Conservation (phyloP, 495 filamentous ascomycete genomes). For the Bombardia bombarda region DNA sequence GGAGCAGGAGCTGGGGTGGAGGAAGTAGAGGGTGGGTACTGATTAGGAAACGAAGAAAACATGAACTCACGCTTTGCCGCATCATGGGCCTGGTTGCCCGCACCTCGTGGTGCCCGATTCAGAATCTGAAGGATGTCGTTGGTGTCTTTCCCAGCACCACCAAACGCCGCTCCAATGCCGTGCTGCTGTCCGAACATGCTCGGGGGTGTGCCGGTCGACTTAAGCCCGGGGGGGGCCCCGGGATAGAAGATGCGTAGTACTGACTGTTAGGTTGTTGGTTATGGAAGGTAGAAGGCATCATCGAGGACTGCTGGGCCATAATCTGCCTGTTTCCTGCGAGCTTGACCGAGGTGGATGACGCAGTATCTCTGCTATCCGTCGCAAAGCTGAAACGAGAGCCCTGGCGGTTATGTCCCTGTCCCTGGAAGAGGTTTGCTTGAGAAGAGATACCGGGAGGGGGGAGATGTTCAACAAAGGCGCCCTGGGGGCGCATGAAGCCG, state of each 20-base stretch:
- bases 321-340: slow-evolving; percentile 74
- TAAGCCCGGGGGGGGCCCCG: slow-evolving; percentile 93
- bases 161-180: slow-evolving; percentile 55
- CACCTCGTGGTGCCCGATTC: slow-evolving; percentile 48
- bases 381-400: slow-evolving; percentile 85
- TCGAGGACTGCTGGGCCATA: slow-evolving; percentile 79
- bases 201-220: slow-evolving; percentile 87
- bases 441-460: slow-evolving; percentile 37
- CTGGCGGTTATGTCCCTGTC: slow-evolving; percentile 74
- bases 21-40: slow-evolving; percentile 67
- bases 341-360: slow-evolving; percentile 64
- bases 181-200: slow-evolving; percentile 73
- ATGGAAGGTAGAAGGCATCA: slow-evolving; percentile 70
- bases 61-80: slow-evolving; percentile 94
- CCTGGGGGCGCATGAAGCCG: slow-evolving; percentile 52
- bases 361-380: slow-evolving; percentile 52
- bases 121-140: slow-evolving; percentile 77
- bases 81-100: slow-evolving; percentile 63
- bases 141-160: slow-evolving; percentile 52
- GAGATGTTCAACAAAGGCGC: slow-evolving; percentile 51
- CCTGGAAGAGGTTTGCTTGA: slow-evolving; percentile 55
- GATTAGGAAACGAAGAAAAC: slow-evolving; percentile 61
- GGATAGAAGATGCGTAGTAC: slow-evolving; percentile 61
- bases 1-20: slow-evolving; percentile 84
- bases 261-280: slow-evolving; percentile 54